Conservation (phyloP, 169 alveolate genomes). For the Pseudocohnilembus persalinus region DNA sequence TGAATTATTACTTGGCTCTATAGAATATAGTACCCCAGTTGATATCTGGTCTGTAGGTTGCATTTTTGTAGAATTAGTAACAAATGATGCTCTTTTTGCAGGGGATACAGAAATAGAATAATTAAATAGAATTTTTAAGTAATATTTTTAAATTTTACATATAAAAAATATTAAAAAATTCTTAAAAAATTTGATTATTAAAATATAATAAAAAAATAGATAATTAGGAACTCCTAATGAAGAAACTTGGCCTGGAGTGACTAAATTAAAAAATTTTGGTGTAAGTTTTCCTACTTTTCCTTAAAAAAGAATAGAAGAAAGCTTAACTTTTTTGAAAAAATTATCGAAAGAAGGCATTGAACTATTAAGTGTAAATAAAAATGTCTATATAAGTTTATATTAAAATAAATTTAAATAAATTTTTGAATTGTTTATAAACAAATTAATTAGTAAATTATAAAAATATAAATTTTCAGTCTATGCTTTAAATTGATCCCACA, state of each 20-base stretch:
- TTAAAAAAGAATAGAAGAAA: conserved; percentile 10
- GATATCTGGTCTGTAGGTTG: conserved; percentile 98
- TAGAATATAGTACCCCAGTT: conserved; percentile 93
- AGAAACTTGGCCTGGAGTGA: conserved; percentile 78
- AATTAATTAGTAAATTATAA: too few species aligned
- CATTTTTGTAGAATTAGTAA: conserved; percentile 85
- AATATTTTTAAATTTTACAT: background rate
- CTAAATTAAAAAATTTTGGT: conserved; percentile 32
- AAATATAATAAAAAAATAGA: conserved; percentile 27
- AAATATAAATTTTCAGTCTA: too few species aligned
- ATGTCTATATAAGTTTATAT: background rate
- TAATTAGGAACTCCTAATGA: conserved; percentile 89
- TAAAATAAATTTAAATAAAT: conserved; percentile 19
- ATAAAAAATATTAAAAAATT: background rate
- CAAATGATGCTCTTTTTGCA: conserved; percentile 80
- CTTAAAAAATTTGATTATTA: background rate
- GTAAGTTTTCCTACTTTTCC: conserved; percentile 36
- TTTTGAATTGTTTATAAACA: too few species aligned
- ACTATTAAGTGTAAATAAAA: conserved; percentile 30
- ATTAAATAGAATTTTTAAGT: conserved; percentile 82
- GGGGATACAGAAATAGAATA: conserved; percentile 88
- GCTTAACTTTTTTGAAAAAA: conserved; percentile 12
- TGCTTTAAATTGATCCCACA: conserved; percentile 64
- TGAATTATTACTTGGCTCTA: conserved; percentile 95
- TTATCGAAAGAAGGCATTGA: conserved; percentile 27